These are phyloP conservation scores for Trichoderma atrobrunneum DNA, from an alignment of 2,329 filamentous ascomycete genomes.

Conservation along the genomic window DNA sequence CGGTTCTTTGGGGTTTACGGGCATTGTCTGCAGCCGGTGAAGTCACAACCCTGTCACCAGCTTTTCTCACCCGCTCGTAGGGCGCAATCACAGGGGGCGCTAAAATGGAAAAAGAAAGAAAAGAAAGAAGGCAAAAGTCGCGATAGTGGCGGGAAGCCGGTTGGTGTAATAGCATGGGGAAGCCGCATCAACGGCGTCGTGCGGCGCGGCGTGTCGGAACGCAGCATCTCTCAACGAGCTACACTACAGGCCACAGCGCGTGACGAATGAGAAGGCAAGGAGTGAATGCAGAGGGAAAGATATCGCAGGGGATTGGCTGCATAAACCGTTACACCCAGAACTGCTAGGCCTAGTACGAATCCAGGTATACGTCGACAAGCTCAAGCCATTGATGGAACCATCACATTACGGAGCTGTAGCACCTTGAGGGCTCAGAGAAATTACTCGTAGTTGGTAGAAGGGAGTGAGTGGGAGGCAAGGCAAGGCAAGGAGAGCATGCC, in stretches of 20 bases:
- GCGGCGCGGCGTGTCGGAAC: slow-evolving; percentile 10
- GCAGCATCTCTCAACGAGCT: slow-evolving; percentile 1
- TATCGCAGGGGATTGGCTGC: background rate
- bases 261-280: background rate
- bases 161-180: background rate
- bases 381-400: background rate
- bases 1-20: background rate
- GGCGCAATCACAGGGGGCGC: background rate
- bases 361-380: background rate
- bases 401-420: slow-evolving; percentile 1
- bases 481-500: background rate
- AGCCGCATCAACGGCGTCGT: slow-evolving; percentile 6
- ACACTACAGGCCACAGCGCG: background rate
- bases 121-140: background rate
- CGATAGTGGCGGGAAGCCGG: slow-evolving; percentile 4
- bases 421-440: background rate
- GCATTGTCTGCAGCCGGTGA: background rate
- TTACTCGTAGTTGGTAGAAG: background rate
- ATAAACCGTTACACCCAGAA: background rate
- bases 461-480: background rate
- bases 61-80: background rate
- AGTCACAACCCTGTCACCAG: background rate
- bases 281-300: background rate
- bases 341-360: background rate
- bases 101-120: background rate